A percentile compares a stretch with the other conserved stretches of the same genome.
These are phyloP conservation scores for Silybum marianum DNA, from an alignment of 129 eudicot genomes.

Conservation along the genomic window DNA sequence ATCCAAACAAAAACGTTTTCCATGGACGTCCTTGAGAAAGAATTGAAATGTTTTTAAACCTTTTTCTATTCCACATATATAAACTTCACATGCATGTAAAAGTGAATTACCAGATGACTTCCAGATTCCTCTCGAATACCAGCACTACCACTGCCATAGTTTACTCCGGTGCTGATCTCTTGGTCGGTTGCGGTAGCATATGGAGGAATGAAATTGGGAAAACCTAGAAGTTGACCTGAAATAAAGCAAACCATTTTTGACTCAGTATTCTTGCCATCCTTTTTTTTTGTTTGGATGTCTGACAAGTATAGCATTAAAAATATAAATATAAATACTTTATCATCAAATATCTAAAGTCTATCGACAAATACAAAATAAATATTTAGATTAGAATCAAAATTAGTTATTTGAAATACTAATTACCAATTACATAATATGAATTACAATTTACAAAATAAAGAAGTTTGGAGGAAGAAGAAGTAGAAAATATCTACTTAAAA, in stretches of 20 bases:
- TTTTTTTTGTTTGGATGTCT: background rate
- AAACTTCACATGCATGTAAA: background rate
- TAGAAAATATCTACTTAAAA: background rate
- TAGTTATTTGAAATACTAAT: background rate
- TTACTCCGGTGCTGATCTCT: constrained; percentile 32
- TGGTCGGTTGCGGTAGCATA: constrained; percentile 21
- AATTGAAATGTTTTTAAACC: background rate
- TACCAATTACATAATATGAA: background rate
- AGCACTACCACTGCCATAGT: constrained; percentile 48
- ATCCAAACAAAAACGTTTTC: background rate
- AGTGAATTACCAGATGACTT: constrained; percentile 31
- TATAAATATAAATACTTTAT: background rate
- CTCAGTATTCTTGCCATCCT: background rate
- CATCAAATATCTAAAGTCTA: background rate
- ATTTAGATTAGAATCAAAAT: background rate
- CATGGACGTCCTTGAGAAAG: background rate
- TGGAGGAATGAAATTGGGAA: constrained; percentile 16
- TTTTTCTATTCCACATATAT: background rate
- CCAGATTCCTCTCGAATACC: constrained; percentile 42
- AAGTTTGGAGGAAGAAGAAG: background rate
- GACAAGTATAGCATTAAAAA: background rate
- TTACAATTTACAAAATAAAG: too few relatives aligned
- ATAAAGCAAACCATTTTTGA: background rate
- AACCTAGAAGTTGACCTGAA: constrained; percentile 43
- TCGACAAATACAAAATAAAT: background rate